A percentile compares a stretch with the other conserved stretches of the same genome.
These are phyloP conservation scores for Boletus speciosus DNA, from an alignment of 768 basidiomycete genomes.

Conservation along the genomic window DNA sequence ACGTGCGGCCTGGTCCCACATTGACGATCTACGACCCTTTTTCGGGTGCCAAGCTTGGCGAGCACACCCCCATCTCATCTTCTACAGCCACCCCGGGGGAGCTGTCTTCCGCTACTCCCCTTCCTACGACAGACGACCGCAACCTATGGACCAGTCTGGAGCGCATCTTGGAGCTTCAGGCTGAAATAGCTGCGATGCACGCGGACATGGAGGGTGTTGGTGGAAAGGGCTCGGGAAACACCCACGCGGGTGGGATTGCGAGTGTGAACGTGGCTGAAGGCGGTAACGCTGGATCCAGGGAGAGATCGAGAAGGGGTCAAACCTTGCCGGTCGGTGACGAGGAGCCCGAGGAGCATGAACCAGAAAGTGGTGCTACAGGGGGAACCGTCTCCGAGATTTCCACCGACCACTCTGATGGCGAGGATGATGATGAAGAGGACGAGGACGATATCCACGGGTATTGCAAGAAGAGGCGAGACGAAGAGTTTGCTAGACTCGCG, in stretches of 20 bases:
- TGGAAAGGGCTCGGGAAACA: conserved; percentile 4
- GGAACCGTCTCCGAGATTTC: conserved; percentile 21
- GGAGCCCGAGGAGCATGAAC: conserved; percentile 19
- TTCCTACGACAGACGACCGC: conserved; percentile 35
- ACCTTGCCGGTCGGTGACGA: conserved; percentile 34
- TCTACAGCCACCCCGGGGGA: conserved; percentile 10
- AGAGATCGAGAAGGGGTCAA: conserved; percentile 31
- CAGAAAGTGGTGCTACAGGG: conserved; percentile 6
- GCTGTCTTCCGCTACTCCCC: background rate
- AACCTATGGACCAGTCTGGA: conserved; percentile 67
- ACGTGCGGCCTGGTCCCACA: background rate
- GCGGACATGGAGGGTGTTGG: conserved; percentile 67
- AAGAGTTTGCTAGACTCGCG: conserved; percentile 64
- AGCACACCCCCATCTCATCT: conserved; percentile 11
- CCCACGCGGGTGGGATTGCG: conserved; percentile 1
- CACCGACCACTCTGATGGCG: conserved; percentile 32
- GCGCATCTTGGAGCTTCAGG: conserved; percentile 67
- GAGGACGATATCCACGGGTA: conserved; percentile 51
- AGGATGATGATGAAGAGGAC: conserved; percentile 31
- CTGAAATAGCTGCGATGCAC: conserved; percentile 69
- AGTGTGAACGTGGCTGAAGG: conserved; percentile 11
- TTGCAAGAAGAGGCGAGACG: conserved; percentile 53
- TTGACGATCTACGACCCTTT: conserved; percentile 33
- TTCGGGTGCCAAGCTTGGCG: conserved; percentile 27
- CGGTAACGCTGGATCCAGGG: conserved; percentile 13